A percentile compares a stretch with the other conserved stretches of the same genome.
phyloP scores from a whole-genome alignment of 1,284 basidiomycete species.

The Hortiboletus rubellus region DNA sequence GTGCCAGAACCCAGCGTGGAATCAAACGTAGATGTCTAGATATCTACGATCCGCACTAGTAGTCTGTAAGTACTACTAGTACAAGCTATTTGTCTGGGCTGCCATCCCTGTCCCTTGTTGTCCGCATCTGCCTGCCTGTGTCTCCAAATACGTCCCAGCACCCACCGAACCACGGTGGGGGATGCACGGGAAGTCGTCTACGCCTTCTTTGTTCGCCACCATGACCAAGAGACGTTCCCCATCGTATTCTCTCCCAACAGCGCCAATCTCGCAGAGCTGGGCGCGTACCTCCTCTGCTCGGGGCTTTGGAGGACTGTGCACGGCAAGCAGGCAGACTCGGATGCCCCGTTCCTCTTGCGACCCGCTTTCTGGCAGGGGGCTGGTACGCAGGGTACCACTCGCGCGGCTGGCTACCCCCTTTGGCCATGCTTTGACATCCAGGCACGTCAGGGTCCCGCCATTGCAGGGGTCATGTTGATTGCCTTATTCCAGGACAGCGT shows the following conservation, averaged over 20 bases:
- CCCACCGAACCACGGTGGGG: slow-evolving; percentile 14
- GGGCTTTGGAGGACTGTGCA: slow-evolving; percentile 25
- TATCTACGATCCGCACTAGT: too few relatives aligned
- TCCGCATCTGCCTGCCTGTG: too few relatives aligned
- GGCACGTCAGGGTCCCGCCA: slow-evolving; percentile 43
- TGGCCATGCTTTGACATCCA: slow-evolving; percentile 86
- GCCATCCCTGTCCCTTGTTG: too few relatives aligned
- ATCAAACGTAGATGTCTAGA: too few relatives aligned
- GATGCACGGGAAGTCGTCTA: slow-evolving; percentile 37
- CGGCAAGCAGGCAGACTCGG: background rate
- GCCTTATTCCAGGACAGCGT: slow-evolving; percentile 61
- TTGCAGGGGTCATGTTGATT: slow-evolving; percentile 7
- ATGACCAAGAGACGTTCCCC: slow-evolving; percentile 35
- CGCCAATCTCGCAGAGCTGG: slow-evolving; percentile 10
- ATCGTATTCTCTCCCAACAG: slow-evolving; percentile 25
- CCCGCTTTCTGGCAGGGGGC: slow-evolving; percentile 57
- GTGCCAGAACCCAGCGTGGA: too few relatives aligned
- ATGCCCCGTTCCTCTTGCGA: slow-evolving; percentile 43
- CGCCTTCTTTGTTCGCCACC: slow-evolving; percentile 31
- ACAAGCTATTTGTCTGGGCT: too few relatives aligned
- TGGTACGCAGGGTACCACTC: slow-evolving; percentile 43
- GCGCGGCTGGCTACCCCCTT: slow-evolving; percentile 43
- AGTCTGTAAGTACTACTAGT: too few relatives aligned
- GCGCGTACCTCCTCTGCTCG: slow-evolving; percentile 29
- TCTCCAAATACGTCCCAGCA: too few relatives aligned